Evolutionary conservation across 345 rosid species (phyloP), one percentile per base, ranked within the genome.

Genomic region (Turnera subulata): DNA sequence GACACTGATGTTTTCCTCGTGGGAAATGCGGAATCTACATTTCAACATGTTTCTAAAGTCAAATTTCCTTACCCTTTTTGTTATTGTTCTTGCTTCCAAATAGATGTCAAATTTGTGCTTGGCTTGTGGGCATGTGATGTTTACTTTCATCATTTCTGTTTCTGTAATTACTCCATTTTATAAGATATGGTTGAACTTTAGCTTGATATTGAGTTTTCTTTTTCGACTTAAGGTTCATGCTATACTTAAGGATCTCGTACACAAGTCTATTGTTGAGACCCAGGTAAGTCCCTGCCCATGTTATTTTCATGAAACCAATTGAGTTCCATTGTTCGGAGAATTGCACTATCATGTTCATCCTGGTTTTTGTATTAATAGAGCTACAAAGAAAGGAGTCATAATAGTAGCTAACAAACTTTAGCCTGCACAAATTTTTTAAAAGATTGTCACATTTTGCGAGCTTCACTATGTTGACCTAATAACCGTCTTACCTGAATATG

Each of bases 211-310:
- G 33, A 42, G 50, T 43, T 35, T 43, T 35, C 38, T 38, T 2
- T 45, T 46, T 39, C 58, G 38, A 62, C 69, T 70, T 53, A 75
- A 86, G 95, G 85, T 84, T 71, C 95, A 92, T 65, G 67, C 88
- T 46, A 74, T 92, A 69, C 74, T 92, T 71, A 92, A 92, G 73
- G 98, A 87, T 38, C 76, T 92, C 69, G 85, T 84, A 74, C 89
- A 86, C 25, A 89, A 84, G 76, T 81, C 96, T 32, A 68, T 92
- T 11, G 43, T 80, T 29, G 89, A 79, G 71, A 84, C 93, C 55
- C 22, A 56, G 64, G 96, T 55, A 81, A 82, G 87, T 65, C 55
- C 64, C 67, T 59, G 12, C 14, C 53, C 6, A 13, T 53, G 26
- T 24, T 61, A 26, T 15, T 51, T 26, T 38, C 24, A 42, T 42